Percentiles rank a stretch among this genome's conserved stretches.
These are phyloP conservation scores for Cystobasidium onofrii DNA, from an alignment of 768 basidiomycete genomes.

Conservation along the genomic window DNA sequence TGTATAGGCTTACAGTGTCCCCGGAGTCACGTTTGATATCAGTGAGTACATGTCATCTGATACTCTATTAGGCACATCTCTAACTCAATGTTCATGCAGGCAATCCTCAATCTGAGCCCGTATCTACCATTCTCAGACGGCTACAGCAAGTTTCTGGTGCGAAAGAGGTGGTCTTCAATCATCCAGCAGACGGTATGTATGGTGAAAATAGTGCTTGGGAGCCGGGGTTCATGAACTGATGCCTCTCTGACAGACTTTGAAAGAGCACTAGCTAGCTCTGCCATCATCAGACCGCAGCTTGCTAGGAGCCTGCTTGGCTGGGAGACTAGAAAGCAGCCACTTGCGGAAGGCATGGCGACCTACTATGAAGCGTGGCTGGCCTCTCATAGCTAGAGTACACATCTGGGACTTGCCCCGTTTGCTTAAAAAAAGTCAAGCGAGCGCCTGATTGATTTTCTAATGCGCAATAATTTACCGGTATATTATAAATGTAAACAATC, in stretches of 20 bases:
- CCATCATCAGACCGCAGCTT: conserved; percentile 9
- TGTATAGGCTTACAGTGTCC: conserved; percentile 7
- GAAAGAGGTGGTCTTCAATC: not conserved
- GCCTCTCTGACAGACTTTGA: conserved; percentile 4
- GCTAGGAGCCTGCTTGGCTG: conserved; percentile 16
- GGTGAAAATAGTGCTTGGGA: not conserved
- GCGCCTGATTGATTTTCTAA: too few species aligned
- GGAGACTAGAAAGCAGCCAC: not conserved
- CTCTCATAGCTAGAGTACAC: not conserved
- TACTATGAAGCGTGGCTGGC: conserved; percentile 28
- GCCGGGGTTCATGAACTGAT: not conserved
- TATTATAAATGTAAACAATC: too few species aligned
- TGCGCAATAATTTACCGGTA: too few species aligned
- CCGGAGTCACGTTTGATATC: conserved; percentile 18
- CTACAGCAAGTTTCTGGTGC: conserved; percentile 11
- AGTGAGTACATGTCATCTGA: not conserved
- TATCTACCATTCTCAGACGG: not conserved
- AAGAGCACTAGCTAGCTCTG: not conserved
- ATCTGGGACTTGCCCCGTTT: too few species aligned
- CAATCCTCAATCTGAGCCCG: conserved; percentile 5
- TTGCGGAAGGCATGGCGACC: conserved; percentile 19
- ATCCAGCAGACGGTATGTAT: conserved; percentile 20
- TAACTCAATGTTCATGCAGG: not conserved
- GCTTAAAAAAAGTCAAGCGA: too few species aligned
- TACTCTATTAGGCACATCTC: not conserved